phyloP scores from a whole-genome alignment of 2,329 filamentous ascomycete genomes.

The Xylariales sp. region DNA sequence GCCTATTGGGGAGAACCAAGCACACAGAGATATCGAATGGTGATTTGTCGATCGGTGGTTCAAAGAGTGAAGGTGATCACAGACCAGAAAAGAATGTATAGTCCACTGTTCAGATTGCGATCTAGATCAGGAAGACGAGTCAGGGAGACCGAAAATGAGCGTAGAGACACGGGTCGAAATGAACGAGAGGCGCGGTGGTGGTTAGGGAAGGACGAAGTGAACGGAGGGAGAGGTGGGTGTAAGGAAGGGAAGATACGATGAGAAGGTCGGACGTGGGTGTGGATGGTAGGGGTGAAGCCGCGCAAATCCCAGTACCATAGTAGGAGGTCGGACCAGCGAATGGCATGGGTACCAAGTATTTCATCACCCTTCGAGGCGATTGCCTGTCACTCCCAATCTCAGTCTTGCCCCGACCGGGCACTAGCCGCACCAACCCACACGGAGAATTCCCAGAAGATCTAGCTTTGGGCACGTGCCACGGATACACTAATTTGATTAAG shows the following conservation, averaged over 20 bases:
- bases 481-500: too few species aligned
- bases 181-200: too few species aligned
- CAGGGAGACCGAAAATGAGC: conserved; percentile 19
- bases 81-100: conserved; percentile 21
- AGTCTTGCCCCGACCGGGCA: too few species aligned
- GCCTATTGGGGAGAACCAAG: conserved; percentile 2
- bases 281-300: conserved; percentile 4
- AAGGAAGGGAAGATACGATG: background rate
- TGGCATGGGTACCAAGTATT: too few species aligned
- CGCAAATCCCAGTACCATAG: background rate
- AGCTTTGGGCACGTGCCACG: too few species aligned
- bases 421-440: too few species aligned
- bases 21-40: background rate
- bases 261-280: background rate
- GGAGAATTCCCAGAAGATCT: too few species aligned
- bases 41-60: background rate
- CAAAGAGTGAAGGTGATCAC: conserved; percentile 25
- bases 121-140: conserved; percentile 13
- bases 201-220: conserved; percentile 4
- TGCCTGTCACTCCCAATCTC: conserved; percentile 7
- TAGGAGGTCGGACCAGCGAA: conserved; percentile 11
- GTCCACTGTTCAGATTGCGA: conserved; percentile 17
- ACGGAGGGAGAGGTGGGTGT: background rate
- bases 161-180: conserved; percentile 19
- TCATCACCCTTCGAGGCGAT: conserved; percentile 2